A percentile compares a stretch with the other conserved stretches of the same genome.
These are phyloP conservation scores for Anethum foeniculum DNA, from an alignment of 140 eudicot genomes.

Conservation along the genomic window DNA sequence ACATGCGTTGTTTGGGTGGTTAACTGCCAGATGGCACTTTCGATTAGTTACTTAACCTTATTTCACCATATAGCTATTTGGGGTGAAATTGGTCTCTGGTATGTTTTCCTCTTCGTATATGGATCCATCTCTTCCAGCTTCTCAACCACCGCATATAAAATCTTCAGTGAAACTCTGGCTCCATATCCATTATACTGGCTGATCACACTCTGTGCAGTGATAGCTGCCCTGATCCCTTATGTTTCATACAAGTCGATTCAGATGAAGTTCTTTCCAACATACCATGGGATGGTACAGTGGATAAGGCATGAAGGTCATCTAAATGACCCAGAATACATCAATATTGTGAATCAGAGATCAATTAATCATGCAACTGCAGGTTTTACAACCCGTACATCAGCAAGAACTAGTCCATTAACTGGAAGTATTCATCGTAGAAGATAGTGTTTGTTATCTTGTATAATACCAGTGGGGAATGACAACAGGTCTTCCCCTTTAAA, in stretches of 20 bases:
- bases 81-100: slow-evolving; percentile 82
- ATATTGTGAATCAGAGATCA: slow-evolving; percentile 68
- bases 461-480: not conserved
- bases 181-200: slow-evolving; percentile 65
- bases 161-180: slow-evolving; percentile 59
- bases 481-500: not conserved
- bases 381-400: slow-evolving; percentile 62
- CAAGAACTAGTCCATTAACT: slow-evolving; percentile 35
- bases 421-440: slow-evolving; percentile 10
- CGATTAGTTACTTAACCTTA: slow-evolving; percentile 70
- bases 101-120: slow-evolving; percentile 58
- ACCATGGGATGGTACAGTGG: slow-evolving; percentile 92
- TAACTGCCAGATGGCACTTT: slow-evolving; percentile 87
- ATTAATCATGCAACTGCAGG: slow-evolving; percentile 63
- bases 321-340: slow-evolving; percentile 60
- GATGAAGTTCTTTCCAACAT: slow-evolving; percentile 83
- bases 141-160: slow-evolving; percentile 60
- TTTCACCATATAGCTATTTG: slow-evolving; percentile 81
- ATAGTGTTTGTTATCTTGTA: not conserved
- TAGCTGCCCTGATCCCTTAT: slow-evolving; percentile 63
- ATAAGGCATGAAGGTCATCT: slow-evolving; percentile 61
- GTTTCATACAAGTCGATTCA: slow-evolving; percentile 50
- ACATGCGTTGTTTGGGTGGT: slow-evolving; percentile 90
- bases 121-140: slow-evolving; percentile 52
- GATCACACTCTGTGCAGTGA: slow-evolving; percentile 43